Evolutionary conservation across 108 stramenopile genomes (phyloP).

Genomic region (Cyclostephanos invisitatus): DNA sequence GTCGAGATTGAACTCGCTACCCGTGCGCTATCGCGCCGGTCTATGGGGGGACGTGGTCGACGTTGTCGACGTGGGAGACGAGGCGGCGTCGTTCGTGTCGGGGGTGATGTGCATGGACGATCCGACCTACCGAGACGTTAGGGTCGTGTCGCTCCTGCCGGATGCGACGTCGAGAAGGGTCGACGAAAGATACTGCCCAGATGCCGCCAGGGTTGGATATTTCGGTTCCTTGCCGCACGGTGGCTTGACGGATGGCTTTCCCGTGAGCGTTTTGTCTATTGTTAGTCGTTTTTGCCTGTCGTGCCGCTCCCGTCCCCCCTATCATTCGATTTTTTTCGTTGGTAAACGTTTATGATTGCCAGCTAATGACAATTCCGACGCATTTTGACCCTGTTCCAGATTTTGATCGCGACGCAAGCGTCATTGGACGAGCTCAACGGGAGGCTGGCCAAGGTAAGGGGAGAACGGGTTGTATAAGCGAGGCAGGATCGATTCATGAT

Average conservation of each 20-base stretch:
- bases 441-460: conserved; percentile 39
- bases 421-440: conserved; percentile 75
- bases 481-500: too few species aligned
- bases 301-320: background rate
- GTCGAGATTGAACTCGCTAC: background rate
- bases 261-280: conserved; percentile 30
- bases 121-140: conserved; percentile 43
- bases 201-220: conserved; percentile 47
- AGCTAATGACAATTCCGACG: too few species aligned
- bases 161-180: conserved; percentile 30
- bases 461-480: too few species aligned
- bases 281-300: too few species aligned
- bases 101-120: conserved; percentile 47
- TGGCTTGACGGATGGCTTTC: conserved; percentile 82
- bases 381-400: conserved; percentile 18
- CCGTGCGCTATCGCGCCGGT: conserved; percentile 49
- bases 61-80: conserved; percentile 78
- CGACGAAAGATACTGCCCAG: conserved; percentile 54
- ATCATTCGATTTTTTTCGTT: too few species aligned
- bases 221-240: conserved; percentile 48
- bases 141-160: conserved; percentile 51
- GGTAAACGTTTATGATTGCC: too few species aligned
- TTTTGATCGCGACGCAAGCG: conserved; percentile 70
- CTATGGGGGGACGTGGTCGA: conserved; percentile 68
- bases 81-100: conserved; percentile 67